Evolutionary conservation across 2,329 filamentous ascomycete genomes (phyloP).

Genomic region (Incumbomyces lentus): DNA sequence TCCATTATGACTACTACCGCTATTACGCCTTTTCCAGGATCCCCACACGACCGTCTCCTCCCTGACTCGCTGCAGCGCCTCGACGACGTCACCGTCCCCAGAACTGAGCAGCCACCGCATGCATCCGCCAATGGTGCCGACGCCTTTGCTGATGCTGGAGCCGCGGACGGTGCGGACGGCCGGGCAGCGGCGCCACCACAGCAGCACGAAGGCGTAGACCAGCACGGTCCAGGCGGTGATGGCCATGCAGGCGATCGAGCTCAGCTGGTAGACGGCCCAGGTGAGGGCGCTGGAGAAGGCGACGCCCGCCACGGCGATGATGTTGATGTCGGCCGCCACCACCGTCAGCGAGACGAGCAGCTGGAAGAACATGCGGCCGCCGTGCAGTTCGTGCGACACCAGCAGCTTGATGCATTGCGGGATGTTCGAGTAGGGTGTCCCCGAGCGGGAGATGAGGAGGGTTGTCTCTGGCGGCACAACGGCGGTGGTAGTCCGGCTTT

Average conservation of each 20-base stretch:
- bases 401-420: not conserved
- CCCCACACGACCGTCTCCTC: not conserved
- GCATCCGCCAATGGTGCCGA: slow-evolving; percentile 1
- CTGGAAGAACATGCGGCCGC: slow-evolving; percentile 11
- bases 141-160: not conserved
- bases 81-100: not conserved
- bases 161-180: not conserved
- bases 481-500: not conserved
- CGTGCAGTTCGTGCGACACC: slow-evolving; percentile 3
- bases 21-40: not conserved
- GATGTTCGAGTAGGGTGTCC: slow-evolving; percentile 6
- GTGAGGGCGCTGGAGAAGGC: slow-evolving; percentile 9
- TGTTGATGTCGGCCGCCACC: slow-evolving; percentile 12
- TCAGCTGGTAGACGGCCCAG: slow-evolving; percentile 1
- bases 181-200: slow-evolving; percentile 8
- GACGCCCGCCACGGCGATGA: slow-evolving; percentile 12
- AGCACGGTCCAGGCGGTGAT: slow-evolving; percentile 8
- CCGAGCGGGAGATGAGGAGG: slow-evolving; percentile 3
- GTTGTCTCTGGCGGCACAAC: slow-evolving; percentile 4
- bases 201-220: slow-evolving; percentile 3
- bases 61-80: not conserved
- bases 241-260: slow-evolving; percentile 7
- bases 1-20: not conserved
- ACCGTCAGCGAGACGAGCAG: slow-evolving; percentile 10
- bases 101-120: not conserved